These are phyloP conservation scores for Dothideomycetes sp. DNA, from an alignment of 2,329 filamentous ascomycete genomes.

Conservation along the genomic window DNA sequence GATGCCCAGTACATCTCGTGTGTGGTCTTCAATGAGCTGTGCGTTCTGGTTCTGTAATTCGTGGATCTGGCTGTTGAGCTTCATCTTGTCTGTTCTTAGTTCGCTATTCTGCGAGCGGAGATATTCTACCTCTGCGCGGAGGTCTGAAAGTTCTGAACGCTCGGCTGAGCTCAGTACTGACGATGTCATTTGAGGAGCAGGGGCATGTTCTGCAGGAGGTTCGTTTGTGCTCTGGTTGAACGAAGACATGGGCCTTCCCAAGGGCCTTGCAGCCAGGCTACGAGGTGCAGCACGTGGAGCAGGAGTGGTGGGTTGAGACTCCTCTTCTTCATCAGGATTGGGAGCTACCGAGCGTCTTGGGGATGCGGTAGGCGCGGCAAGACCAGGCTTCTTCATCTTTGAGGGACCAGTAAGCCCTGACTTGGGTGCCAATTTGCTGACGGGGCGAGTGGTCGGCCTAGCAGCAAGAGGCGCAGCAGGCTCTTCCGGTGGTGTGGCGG, in stretches of 20 bases:
- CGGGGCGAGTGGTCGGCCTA: constrained; percentile 47
- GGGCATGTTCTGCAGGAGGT: constrained; percentile 21
- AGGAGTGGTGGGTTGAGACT: constrained; percentile 26
- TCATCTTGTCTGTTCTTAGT: constrained; percentile 69
- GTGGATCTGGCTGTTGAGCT: constrained; percentile 75
- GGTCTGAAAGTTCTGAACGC: constrained; percentile 82
- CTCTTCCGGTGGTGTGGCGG: constrained; percentile 33
- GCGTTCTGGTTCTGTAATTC: constrained; percentile 97
- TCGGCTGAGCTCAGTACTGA: constrained; percentile 70
- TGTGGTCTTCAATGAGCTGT: constrained; percentile 93
- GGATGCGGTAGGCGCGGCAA: constrained; percentile 22
- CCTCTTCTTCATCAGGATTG: constrained; percentile 44
- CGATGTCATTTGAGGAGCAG: constrained; percentile 35
- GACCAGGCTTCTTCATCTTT: constrained; percentile 36
- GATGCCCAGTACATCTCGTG: constrained; percentile 86
- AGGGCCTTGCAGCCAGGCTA: constrained; percentile 75
- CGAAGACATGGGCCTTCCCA: constrained; percentile 62
- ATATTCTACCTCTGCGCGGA: constrained; percentile 73
- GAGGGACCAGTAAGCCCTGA: constrained; percentile 29
- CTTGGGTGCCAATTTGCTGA: constrained; percentile 34
- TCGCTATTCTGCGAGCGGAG: constrained; percentile 69
- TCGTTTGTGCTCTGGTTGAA: constrained; percentile 46
- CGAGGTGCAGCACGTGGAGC: constrained; percentile 38
- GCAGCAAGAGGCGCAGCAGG: constrained; percentile 47
- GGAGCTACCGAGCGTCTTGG: constrained; percentile 29